Percentiles rank a stretch among this genome's conserved stretches.
These are phyloP conservation scores for Jackrogersella minutella DNA, from an alignment of 495 filamentous ascomycete species.

Conservation along the genomic window DNA sequence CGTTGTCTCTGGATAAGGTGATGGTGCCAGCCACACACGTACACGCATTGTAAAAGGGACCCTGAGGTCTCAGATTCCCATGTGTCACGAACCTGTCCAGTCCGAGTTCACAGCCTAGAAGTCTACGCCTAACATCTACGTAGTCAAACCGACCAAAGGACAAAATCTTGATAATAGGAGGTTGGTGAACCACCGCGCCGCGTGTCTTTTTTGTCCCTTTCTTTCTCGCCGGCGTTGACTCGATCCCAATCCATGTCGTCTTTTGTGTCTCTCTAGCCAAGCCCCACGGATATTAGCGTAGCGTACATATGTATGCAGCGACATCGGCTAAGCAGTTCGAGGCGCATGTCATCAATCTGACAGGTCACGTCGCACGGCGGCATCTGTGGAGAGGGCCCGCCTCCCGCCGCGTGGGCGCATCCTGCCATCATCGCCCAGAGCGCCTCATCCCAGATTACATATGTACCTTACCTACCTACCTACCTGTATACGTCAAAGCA, in stretches of 20 bases:
- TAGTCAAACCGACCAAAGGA: neutral
- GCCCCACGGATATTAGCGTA: constrained; percentile 14
- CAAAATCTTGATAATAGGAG: neutral
- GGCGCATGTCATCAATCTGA: constrained; percentile 47
- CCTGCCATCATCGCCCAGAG: constrained; percentile 22
- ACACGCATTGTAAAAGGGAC: constrained; percentile 12
- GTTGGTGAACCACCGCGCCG: neutral
- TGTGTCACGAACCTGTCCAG: constrained; percentile 15
- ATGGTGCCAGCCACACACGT: constrained; percentile 25
- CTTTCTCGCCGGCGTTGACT: no score
- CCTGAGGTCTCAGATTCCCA: constrained; percentile 28
- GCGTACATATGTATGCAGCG: constrained; percentile 16
- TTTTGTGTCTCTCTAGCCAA: neutral
- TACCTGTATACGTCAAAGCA: constrained; percentile 8
- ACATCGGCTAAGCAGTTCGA: constrained; percentile 32
- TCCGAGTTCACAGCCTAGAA: neutral
- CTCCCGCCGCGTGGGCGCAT: constrained; percentile 38
- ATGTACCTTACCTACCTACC: neutral
- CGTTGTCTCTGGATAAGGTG: constrained; percentile 10
- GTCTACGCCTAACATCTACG: neutral
- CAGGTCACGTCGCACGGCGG: constrained; percentile 44
- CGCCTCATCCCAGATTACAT: constrained; percentile 27
- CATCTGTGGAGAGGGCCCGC: constrained; percentile 38
- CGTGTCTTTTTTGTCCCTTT: no score
- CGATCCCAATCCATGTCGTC: neutral